A percentile compares a stretch with the other conserved stretches of the same genome.
Conservation (phyloP, 495 filamentous ascomycete species). For the Podospora comata region DNA sequence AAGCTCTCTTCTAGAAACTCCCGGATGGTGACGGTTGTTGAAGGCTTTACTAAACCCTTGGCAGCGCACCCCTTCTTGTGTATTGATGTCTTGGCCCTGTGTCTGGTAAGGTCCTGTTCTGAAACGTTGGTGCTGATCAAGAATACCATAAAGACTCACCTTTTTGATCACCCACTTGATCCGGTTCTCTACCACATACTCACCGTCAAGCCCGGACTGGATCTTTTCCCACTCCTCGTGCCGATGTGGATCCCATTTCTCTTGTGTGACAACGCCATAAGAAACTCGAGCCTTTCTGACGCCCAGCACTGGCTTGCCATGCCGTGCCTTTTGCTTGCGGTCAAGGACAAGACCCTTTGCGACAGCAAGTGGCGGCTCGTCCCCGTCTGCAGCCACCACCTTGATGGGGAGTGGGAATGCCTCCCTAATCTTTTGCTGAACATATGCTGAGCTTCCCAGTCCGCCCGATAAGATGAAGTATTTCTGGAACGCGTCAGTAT, state of each 20-base stretch:
- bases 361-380: constrained; percentile 2
- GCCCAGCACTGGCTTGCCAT: background rate
- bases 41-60: background rate
- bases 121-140: background rate
- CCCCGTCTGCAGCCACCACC: background rate
- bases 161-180: constrained; percentile 8
- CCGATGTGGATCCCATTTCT: background rate
- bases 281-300: constrained; percentile 2
- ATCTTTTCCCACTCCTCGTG: background rate
- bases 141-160: background rate
- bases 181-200: background rate
- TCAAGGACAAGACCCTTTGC: constrained; percentile 5
- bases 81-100: background rate
- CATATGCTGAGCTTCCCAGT: constrained; percentile 1
- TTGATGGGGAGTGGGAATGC: background rate
- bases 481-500: background rate
- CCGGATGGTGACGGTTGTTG: background rate
- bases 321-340: constrained; percentile 1
- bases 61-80: background rate
- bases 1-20: background rate
- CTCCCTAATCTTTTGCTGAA: background rate
- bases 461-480: constrained; percentile 3
- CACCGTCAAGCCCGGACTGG: background rate
- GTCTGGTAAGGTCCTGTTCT: background rate
- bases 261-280: constrained; percentile 1